A percentile compares a stretch with the other conserved stretches of the same genome.
phyloP scores from a whole-genome alignment of 2,329 filamentous ascomycete species.

The Aaosphaeria pasadenensis region DNA sequence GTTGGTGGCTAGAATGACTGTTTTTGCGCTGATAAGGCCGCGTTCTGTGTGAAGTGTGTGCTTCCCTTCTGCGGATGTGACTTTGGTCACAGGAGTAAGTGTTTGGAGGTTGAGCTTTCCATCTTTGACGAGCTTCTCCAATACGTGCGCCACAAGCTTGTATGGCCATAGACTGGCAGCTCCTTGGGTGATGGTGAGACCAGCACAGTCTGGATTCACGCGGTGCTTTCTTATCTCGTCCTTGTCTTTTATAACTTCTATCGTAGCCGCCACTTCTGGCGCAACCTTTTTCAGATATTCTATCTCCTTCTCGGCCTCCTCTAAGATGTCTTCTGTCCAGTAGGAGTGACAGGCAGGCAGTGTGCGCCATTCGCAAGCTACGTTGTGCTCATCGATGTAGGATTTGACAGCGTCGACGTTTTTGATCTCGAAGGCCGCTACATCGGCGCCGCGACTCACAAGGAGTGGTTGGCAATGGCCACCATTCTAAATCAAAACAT shows the following conservation, averaged over 20 bases:
- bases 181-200: constrained; percentile 61
- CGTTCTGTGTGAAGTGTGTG: constrained; percentile 68
- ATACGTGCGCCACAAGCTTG: constrained; percentile 71
- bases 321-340: constrained; percentile 56
- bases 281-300: constrained; percentile 48
- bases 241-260: constrained; percentile 40
- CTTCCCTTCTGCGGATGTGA: constrained; percentile 19
- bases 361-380: constrained; percentile 68
- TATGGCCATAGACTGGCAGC: constrained; percentile 79
- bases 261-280: constrained; percentile 54
- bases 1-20: constrained; percentile 77
- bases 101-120: constrained; percentile 69
- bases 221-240: constrained; percentile 52
- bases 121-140: constrained; percentile 57
- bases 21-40: constrained; percentile 61
- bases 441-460: constrained; percentile 58
- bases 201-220: constrained; percentile 47
- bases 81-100: constrained; percentile 58
- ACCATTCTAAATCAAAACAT: constrained; percentile 40
- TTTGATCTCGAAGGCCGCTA: constrained; percentile 69
- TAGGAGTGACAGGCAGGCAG: constrained; percentile 64
- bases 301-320: constrained; percentile 51
- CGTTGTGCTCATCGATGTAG: constrained; percentile 55
- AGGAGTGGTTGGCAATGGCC: constrained; percentile 71
- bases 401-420: constrained; percentile 62